phyloP scores from a whole-genome alignment of 805 yeast genomes.

The Candida taoyuanica region DNA sequence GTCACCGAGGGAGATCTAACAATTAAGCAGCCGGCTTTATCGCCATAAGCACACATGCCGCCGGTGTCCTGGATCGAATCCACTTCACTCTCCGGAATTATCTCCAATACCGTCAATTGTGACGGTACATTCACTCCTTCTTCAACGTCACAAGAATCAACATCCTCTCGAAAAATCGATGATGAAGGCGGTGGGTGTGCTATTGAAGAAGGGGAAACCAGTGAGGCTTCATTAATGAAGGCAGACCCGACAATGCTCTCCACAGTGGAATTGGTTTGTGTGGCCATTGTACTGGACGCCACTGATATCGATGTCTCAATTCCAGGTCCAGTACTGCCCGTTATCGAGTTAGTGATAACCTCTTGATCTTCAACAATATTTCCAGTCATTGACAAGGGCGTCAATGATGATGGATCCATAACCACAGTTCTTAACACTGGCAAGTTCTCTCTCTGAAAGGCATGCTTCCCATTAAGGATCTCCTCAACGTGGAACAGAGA shows the following conservation, averaged over 20 bases:
- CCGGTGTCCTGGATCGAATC: not conserved
- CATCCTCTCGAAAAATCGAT: not conserved
- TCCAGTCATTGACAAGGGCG: not conserved
- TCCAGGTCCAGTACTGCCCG: no score
- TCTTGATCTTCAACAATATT: no score
- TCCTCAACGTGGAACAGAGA: slow-evolving; percentile 26
- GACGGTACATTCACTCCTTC: not conserved
- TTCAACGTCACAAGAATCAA: not conserved
- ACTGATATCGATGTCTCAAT: no score
- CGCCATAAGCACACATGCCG: not conserved
- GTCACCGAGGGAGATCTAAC: slow-evolving; percentile 2
- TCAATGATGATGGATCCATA: no score
- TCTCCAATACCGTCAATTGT: not conserved
- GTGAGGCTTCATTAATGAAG: no score
- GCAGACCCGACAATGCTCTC: slow-evolving; percentile 17
- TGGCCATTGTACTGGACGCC: no score
- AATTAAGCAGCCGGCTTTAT: not conserved
- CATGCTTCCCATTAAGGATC: slow-evolving; percentile 31
- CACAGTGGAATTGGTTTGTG: slow-evolving; percentile 11
- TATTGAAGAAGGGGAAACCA: no score
- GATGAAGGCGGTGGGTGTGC: not conserved
- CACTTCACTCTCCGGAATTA: not conserved
- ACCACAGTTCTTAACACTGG: no score
- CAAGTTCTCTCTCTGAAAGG: slow-evolving; percentile 26
- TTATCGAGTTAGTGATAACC: no score